Conservation (phyloP, 495 filamentous ascomycete genomes). For the Podospora didyma region DNA sequence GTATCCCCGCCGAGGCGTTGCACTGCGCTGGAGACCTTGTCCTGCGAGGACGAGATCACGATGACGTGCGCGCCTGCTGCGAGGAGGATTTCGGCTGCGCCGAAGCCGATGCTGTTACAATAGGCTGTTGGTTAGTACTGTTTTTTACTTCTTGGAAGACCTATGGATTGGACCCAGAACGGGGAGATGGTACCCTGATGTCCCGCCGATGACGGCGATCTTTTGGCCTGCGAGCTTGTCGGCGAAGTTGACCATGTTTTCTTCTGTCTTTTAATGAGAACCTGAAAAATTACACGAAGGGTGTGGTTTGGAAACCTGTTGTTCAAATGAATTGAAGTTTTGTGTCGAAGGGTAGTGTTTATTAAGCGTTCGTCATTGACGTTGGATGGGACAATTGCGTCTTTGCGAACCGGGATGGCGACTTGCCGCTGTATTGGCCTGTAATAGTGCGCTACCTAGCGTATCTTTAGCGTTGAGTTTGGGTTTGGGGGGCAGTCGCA, state of each 20-base stretch:
- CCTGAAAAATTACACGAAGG: neutral
- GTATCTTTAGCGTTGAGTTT: too few relatives aligned
- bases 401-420: slow-evolving; percentile 7
- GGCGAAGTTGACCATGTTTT: slow-evolving; percentile 21
- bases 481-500: too few relatives aligned
- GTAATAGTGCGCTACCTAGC: neutral
- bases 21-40: slow-evolving; percentile 27
- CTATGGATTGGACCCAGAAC: too few relatives aligned
- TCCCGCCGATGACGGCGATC: slow-evolving; percentile 35
- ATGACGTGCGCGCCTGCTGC: slow-evolving; percentile 44
- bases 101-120: slow-evolving; percentile 43
- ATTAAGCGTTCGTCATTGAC: too few relatives aligned
- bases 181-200: slow-evolving; percentile 24
- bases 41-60: slow-evolving; percentile 45
- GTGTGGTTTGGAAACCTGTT: neutral
- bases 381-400: neutral
- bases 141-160: neutral
- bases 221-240: slow-evolving; percentile 32
- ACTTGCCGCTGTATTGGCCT: neutral
- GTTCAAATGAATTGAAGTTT: too few relatives aligned
- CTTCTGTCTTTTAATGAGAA: neutral
- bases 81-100: slow-evolving; percentile 41
- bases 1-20: slow-evolving; percentile 17
- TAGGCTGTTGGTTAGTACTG: neutral
- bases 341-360: too few relatives aligned